Evolutionary conservation across 2,329 filamentous ascomycete genomes (phyloP), one percentile per base, ranked within the genome.

Genomic region (Ophiostoma sp.): DNA sequence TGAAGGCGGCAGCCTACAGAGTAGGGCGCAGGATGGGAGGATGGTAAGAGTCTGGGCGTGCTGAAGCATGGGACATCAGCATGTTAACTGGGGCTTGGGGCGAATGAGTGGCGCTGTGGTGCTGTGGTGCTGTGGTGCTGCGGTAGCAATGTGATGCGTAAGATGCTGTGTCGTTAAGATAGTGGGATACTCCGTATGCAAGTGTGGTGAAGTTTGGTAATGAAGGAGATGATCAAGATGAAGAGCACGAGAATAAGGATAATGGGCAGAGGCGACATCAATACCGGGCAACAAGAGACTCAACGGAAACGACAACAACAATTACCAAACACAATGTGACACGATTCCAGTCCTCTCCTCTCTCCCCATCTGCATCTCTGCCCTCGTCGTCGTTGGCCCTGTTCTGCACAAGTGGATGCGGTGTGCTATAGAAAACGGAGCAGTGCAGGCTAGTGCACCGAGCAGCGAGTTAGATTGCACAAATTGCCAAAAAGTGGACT

Each of bases 371-470:
- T 33, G 60, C 27, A 27, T 65, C 62, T 27, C 27, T 27, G 23
- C 54, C 13, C 27, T 62, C 57, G 11, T 62, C 57, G 57, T 62
- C 52, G 52, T 62, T 62, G 57, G 57, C 57, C 57, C 23, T 33
- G 33, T 62, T 33, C 13, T 65, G 62, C 62, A 65, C 62, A 27
- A 65, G 62, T 65, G 62, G 62, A 41, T 65, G 35, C 62, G n/a
- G 17, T 20, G 62, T 65, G 62, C 33, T 68, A 48, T 64, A 70
- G 68, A 27, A 39, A 69, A 66, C 36, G 64, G 64, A 66, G 64
- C 64, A 5, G 20, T 44, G 23, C 60, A 64, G 60, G 17, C 60
- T 15, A 62, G 27, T 62, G 20, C n/a, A 48, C 15, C 44, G 44
- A 20, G 44, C 44, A 57, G 23, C 52, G 27, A 62, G 57, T 62